Evolutionary conservation across 2,329 filamentous ascomycete species (phyloP), one percentile per base, ranked within the genome.

Genomic region (Phoma herbarum): DNA sequence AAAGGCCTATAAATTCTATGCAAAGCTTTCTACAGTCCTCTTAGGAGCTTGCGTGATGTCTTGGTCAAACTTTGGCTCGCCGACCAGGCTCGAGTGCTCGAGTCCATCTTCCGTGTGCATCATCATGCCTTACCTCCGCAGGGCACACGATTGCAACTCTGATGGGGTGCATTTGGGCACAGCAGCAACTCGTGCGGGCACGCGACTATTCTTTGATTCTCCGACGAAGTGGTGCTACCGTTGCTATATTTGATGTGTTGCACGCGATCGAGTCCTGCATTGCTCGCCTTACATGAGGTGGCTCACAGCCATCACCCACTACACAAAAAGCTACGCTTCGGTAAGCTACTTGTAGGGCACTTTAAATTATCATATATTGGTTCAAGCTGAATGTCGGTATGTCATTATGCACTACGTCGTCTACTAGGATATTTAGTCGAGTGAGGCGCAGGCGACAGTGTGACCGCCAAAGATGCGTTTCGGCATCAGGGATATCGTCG

Each of bases 391-490:
- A 42, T 25, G 12, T 39, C n/a, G 29, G 3, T 45, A 12, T 58
- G 28, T 44, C 20, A 53, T 59, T 53, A 53, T 46, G 29, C 39
- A 45, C 50, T 53, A 50, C 44, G 7, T 49, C 44, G 7, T 49
- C 39, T 45, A 41, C 31, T 41, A 49, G 50, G 18, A 53, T 50
- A 42, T 43, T 53, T 44, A 48, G 41, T 45, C 29, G 18, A 25
- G 18, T 20, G n/a, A 47, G 25, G 28, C 33, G 26, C 48, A 45
- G 57, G 49, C 55, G 57, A 59, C 31, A 25, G 52, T 44, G 35
- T 50, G 53, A 52, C 54, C 59, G 59, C 58, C 59, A 25, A 22
- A 28, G 11, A 56, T 57, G 59, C 55, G 56, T 55, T 33, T 41
- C 29, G 39, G 45, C 46, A 48, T 50, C 57, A 56, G 60, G 50